Base-by-base conservation (phyloP, 2,329 filamentous ascomycete species). In the Aspergillus sp. region DNA sequence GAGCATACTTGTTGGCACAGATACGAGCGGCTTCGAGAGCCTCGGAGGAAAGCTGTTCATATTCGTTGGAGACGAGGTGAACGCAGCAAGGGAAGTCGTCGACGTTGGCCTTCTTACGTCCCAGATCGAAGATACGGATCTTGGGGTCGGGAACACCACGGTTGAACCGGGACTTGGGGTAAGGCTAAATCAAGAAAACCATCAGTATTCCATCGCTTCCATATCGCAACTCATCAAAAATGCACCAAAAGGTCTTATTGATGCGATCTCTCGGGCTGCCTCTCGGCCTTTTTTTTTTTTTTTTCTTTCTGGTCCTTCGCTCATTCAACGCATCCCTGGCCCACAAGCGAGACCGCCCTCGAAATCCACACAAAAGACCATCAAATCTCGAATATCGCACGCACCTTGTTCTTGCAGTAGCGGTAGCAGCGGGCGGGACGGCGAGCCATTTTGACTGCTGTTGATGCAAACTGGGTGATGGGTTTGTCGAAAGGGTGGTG, bases 371-470 rank as follows among this genome's bases (percentile, higher is more conserved):
- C 51, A 55, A 41, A 57, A 62, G 62, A 66, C 50, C 56, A 55
- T 68, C 67, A 69, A 62, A 72, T 67, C 62, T 60, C 62, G 56
- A 64, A 64, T 56, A 57, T 64, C 64, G 58, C 35, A 61, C 89
- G 83, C 79, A 96, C 92, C 92, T 97, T 97, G 90, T 98, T 99
- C 91, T 99, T 99, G 93, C 95, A 99, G 90, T 99, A 99, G 79
- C 95, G 90, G 88, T 96, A 99, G 86, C 95, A 99, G 86, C 95
- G 90, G 78, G 95, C 95, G 79, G 95, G 95, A 90, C 95, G 92
- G 83, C 95, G 92, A 79, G 95, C 95, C 95, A 99, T 99, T 86
- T 89, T 93, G 89, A 88, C 86, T 77, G 78, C 77, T 79, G 78
- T 79, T 79, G 75, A 71, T 79, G 75, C 77, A 76, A 78, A 79